A percentile compares a stretch with the other conserved stretches of the same genome.
Evolutionary conservation across 2,329 filamentous ascomycete genomes (phyloP).

Genomic region (Fusarium sp.): DNA sequence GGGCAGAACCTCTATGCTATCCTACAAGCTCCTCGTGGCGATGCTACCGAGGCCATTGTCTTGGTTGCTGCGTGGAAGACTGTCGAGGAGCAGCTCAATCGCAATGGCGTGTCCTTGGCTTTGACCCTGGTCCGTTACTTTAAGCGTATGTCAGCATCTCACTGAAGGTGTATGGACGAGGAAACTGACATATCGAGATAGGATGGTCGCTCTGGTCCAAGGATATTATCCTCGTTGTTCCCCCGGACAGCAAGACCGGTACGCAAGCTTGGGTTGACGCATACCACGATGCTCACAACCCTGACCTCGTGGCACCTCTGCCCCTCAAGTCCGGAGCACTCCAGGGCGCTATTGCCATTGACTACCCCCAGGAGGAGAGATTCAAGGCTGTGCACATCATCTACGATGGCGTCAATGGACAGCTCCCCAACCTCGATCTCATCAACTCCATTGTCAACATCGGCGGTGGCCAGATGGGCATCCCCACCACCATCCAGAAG

Average conservation of each 20-base stretch:
- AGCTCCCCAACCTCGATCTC: slow-evolving; percentile 93
- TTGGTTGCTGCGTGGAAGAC: slow-evolving; percentile 91
- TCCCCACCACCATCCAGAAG: slow-evolving; percentile 84
- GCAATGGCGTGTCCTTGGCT: slow-evolving; percentile 87
- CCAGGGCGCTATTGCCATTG: slow-evolving; percentile 92
- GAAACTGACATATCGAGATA: slow-evolving; percentile 48
- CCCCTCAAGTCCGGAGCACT: slow-evolving; percentile 93
- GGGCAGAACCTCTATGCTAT: slow-evolving; percentile 96
- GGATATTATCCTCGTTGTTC: slow-evolving; percentile 93
- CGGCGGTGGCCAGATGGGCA: slow-evolving; percentile 91
- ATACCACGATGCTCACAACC: slow-evolving; percentile 90
- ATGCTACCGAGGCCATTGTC: slow-evolving; percentile 97
- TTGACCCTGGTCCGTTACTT: slow-evolving; percentile 94
- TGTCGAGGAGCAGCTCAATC: slow-evolving; percentile 81
- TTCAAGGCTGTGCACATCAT: slow-evolving; percentile 92
- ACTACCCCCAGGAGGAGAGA: slow-evolving; percentile 86
- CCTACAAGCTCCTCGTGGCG: slow-evolving; percentile 90
- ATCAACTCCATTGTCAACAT: slow-evolving; percentile 94
- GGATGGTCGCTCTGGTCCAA: slow-evolving; percentile 99
- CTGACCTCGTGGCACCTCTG: slow-evolving; percentile 77
- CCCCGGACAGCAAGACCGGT: slow-evolving; percentile 88
- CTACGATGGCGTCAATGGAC: slow-evolving; percentile 96
- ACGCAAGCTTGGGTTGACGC: slow-evolving; percentile 98
- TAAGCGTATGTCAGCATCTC: slow-evolving; percentile 69
- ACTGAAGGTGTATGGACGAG: not conserved